Evolutionary conservation across 2,329 filamentous ascomycete genomes (phyloP), one percentile per base, ranked within the genome.

Genomic region (Macrophomina pseudophaseolina): DNA sequence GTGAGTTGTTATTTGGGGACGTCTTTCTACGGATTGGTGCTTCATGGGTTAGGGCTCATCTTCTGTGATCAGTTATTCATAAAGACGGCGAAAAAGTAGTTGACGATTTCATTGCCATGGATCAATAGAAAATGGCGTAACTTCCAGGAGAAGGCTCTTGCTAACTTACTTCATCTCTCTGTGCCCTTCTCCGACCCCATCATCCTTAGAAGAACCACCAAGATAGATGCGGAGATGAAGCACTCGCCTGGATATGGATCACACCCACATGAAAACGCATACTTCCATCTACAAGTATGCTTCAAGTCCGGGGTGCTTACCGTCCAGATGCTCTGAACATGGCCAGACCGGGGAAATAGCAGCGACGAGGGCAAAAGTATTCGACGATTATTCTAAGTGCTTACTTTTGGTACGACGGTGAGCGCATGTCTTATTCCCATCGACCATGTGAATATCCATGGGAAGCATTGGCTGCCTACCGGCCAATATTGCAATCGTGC

Each of bases 41-140:
- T 62, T 38, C 32, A 62, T 12, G 42, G 58, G 32, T 49, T 6
- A 8, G 58, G 58, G 58, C 58, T 62, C 44, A 35, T 38, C n/a
- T 62, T 49, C 58, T 49, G 58, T 62, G 58, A 35, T 62, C 49
- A 49, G 32, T 48, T 11, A 38, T 49, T 40, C n/a, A 44, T 40
- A 44, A 48, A 46, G 42, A 32, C 30, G 42, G 44, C 58, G 58
- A 49, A 23, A 62, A 62, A 62, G 58, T 40, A 62, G 33, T 33
- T 14, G 42, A 62, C 58, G 44, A 28, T 16, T 38, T 28, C 44
- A 59, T 38, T 28, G 18, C 8, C 30, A 35, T 60, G 56, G 23
- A 23, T 23, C 56, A 38, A 33, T 48, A 33, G 30, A 32, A 28
- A 40, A 48, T 60, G 42, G 56, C 23, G 18, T 35, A 60, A 42